Conservation (phyloP, 2,329 filamentous ascomycete species). For the Exophiala bonariae region DNA sequence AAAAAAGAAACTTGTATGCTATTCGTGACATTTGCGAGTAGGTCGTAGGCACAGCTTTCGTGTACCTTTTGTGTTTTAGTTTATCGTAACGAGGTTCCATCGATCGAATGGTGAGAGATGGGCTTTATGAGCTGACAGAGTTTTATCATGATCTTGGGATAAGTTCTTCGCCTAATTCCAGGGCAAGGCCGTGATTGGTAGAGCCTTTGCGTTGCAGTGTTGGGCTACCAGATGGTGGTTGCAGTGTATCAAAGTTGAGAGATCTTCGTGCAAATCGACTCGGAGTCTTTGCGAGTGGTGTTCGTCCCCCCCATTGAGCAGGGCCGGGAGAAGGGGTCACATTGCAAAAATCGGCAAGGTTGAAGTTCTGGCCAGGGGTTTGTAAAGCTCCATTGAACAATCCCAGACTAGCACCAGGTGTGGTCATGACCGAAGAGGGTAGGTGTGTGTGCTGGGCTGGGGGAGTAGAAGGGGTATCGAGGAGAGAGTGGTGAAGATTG, state of each 20-base stretch:
- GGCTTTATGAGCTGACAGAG: neutral
- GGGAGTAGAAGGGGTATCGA: constrained; percentile 74
- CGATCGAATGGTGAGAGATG: neutral
- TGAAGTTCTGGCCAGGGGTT: constrained; percentile 83
- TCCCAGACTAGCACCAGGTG: constrained; percentile 61
- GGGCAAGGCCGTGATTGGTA: constrained; percentile 49
- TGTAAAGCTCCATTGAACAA: constrained; percentile 77
- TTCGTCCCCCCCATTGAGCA: constrained; percentile 68
- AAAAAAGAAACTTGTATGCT: constrained; percentile 19
- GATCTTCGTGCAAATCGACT: constrained; percentile 69
- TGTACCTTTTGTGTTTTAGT: constrained; percentile 13
- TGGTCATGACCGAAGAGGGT: constrained; percentile 53
- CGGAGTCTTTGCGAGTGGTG: constrained; percentile 68
- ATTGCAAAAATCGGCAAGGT: constrained; percentile 96
- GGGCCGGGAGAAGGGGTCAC: constrained; percentile 95
- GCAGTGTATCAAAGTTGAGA: constrained; percentile 79
- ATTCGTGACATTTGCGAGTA: constrained; percentile 22
- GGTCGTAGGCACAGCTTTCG: constrained; percentile 15
- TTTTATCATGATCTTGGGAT: constrained; percentile 18
- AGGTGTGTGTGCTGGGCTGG: constrained; percentile 62
- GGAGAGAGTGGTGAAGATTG: constrained; percentile 46
- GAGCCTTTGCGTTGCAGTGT: constrained; percentile 22
- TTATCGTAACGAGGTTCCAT: constrained; percentile 11
- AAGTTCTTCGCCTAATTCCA: constrained; percentile 67
- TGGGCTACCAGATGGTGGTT: constrained; percentile 48